phyloP scores from a whole-genome alignment of 192 early-diverging fungal genomes.

The Backusella tuberculispora region DNA sequence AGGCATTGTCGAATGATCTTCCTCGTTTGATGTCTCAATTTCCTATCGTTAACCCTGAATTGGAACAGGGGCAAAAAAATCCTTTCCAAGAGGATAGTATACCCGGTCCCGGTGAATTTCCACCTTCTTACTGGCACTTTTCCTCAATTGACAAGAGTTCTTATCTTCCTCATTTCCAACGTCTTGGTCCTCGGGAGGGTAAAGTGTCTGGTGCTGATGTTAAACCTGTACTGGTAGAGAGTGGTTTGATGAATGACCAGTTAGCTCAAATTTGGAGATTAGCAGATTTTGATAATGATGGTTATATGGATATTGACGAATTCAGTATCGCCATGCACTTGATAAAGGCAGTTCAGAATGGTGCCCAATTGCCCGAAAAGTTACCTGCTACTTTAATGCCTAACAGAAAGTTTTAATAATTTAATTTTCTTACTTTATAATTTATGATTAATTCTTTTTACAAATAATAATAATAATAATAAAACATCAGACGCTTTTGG shows the following conservation, averaged over 20 bases:
- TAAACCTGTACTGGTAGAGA: conserved; percentile 52
- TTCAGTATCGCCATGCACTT: conserved; percentile 74
- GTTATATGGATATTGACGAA: conserved; percentile 71
- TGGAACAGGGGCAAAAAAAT: conserved; percentile 44
- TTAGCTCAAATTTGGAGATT: conserved; percentile 68
- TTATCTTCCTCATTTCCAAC: conserved; percentile 44
- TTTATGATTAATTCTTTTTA: too few species aligned
- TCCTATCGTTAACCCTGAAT: conserved; percentile 43
- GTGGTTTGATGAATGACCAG: conserved; percentile 55
- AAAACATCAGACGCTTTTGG: too few species aligned
- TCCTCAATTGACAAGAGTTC: conserved; percentile 40
- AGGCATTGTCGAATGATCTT: conserved; percentile 51
- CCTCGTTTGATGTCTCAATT: conserved; percentile 47
- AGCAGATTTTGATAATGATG: conserved; percentile 66
- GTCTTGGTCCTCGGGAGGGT: conserved; percentile 43
- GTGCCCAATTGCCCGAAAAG: conserved; percentile 34
- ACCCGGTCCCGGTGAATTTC: conserved; percentile 19
- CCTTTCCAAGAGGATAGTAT: conserved; percentile 34
- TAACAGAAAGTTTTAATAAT: conserved; percentile 35
- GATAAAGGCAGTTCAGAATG: conserved; percentile 37
- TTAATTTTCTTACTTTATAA: not conserved
- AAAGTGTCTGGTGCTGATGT: conserved; percentile 42
- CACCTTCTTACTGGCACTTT: conserved; percentile 45
- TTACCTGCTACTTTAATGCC: conserved; percentile 34
- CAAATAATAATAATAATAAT: not conserved